Conservation (phyloP, 1,284 basidiomycete genomes). For the Naganishia cerealis region DNA sequence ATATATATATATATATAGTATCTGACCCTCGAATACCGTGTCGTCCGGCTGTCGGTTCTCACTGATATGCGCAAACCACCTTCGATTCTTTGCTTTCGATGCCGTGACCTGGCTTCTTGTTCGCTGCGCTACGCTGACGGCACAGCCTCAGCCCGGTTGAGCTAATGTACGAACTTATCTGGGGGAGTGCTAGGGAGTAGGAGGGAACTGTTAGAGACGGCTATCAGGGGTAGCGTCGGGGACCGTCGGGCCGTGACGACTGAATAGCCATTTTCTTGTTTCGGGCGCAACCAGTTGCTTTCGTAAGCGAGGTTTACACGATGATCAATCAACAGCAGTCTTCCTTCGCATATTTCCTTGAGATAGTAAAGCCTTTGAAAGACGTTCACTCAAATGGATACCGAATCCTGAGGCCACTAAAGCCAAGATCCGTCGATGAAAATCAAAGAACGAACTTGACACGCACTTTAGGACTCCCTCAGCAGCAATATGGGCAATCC, state of each 20-base stretch:
- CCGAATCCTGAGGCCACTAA: background rate
- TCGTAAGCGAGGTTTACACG: conserved; percentile 22
- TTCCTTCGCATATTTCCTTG: background rate
- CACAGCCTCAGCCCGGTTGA: no score
- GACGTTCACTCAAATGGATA: background rate
- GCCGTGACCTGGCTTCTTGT: no score
- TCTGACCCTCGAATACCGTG: background rate
- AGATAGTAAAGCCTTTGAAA: background rate
- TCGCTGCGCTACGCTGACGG: no score
- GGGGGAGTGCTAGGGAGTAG: no score
- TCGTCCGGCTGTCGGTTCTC: no score
- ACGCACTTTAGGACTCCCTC: background rate
- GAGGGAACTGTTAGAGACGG: no score
- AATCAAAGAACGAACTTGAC: background rate
- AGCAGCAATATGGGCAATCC: background rate
- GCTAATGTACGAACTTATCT: no score
- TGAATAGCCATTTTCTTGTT: background rate
- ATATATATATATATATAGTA: conserved; percentile 9
- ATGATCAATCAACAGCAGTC: conserved; percentile 17
- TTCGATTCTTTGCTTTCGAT: no score
- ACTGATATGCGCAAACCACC: no score
- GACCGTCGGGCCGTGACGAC: no score
- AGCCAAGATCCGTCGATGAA: background rate
- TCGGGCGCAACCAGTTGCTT: background rate
- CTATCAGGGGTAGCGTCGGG: no score